Evolutionary conservation across 1,139 yeast genomes (phyloP).

Genomic region (Taphrina communis): DNA sequence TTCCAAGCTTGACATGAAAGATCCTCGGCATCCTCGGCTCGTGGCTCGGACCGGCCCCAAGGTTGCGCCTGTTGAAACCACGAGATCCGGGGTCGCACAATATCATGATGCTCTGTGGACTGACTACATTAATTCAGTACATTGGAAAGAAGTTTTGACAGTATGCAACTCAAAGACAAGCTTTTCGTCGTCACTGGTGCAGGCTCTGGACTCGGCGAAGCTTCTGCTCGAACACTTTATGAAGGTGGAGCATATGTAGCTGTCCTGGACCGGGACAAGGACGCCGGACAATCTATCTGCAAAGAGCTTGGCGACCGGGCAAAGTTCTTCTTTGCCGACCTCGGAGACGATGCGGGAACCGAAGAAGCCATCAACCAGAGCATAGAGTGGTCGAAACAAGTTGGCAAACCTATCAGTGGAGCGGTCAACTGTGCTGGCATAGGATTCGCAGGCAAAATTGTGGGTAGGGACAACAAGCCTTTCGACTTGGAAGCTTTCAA

Average conservation of each 20-base stretch:
- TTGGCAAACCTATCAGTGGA: slow-evolving; percentile 42
- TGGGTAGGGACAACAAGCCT: slow-evolving; percentile 42
- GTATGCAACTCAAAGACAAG: slow-evolving; percentile 29
- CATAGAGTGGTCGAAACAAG: slow-evolving; percentile 39
- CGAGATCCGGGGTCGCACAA: slow-evolving; percentile 1
- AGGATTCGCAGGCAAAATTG: slow-evolving; percentile 42
- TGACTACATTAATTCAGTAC: too few relatives aligned
- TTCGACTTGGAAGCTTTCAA: slow-evolving; percentile 43
- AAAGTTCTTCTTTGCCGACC: slow-evolving; percentile 43
- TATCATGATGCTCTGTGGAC: neutral
- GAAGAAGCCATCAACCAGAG: slow-evolving; percentile 42
- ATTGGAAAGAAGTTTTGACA: neutral
- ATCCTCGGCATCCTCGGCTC: slow-evolving; percentile 6
- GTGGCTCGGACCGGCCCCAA: slow-evolving; percentile 4
- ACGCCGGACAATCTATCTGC: slow-evolving; percentile 33
- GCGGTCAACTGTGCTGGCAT: slow-evolving; percentile 46
- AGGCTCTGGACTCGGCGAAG: slow-evolving; percentile 45
- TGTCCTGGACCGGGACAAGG: slow-evolving; percentile 44
- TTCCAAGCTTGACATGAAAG: neutral
- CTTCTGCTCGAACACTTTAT: slow-evolving; percentile 42
- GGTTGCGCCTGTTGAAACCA: neutral
- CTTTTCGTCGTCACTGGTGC: slow-evolving; percentile 39
- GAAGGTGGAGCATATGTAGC: slow-evolving; percentile 44
- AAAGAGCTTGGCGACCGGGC: slow-evolving; percentile 18
- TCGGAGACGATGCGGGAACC: slow-evolving; percentile 40